These are phyloP conservation scores for Fraxinus paxiana DNA, from an alignment of 305 asterid species.

Conservation along the genomic window DNA sequence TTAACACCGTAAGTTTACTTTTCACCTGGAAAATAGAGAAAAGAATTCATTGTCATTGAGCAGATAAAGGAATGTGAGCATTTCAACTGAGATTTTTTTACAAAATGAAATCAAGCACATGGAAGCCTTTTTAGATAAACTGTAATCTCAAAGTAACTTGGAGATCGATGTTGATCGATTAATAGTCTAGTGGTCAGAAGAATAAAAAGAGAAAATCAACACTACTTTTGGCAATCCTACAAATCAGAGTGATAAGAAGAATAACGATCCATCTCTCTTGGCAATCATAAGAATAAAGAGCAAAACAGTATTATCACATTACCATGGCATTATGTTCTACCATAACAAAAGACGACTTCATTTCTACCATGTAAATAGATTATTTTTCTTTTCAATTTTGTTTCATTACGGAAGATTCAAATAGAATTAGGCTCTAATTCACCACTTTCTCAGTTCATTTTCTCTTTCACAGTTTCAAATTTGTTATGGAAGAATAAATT, in stretches of 20 bases:
- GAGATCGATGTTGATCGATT: neutral
- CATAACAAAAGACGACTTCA: neutral
- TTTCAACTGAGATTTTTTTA: neutral
- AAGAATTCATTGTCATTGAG: neutral
- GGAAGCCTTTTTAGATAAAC: neutral
- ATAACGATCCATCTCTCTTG: neutral
- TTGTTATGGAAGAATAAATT: neutral
- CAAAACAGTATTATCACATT: neutral
- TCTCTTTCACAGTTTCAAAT: neutral
- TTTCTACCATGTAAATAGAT: neutral
- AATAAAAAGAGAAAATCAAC: neutral
- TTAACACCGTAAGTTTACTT: constrained; percentile 27
- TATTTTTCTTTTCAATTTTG: neutral
- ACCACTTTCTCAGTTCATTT: neutral
- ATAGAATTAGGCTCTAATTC: neutral
- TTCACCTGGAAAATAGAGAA: constrained; percentile 19
- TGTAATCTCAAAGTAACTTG: neutral
- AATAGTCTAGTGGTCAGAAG: neutral
- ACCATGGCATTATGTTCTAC: neutral
- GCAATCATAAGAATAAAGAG: neutral
- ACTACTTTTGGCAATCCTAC: neutral
- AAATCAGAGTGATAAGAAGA: neutral
- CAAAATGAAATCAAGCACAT: neutral
- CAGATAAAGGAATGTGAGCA: neutral
- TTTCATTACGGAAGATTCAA: neutral